A percentile compares a stretch with the other conserved stretches of the same genome.
These are phyloP conservation scores for Fermentozyma sake DNA, from an alignment of 1,139 yeast species.

Conservation along the genomic window DNA sequence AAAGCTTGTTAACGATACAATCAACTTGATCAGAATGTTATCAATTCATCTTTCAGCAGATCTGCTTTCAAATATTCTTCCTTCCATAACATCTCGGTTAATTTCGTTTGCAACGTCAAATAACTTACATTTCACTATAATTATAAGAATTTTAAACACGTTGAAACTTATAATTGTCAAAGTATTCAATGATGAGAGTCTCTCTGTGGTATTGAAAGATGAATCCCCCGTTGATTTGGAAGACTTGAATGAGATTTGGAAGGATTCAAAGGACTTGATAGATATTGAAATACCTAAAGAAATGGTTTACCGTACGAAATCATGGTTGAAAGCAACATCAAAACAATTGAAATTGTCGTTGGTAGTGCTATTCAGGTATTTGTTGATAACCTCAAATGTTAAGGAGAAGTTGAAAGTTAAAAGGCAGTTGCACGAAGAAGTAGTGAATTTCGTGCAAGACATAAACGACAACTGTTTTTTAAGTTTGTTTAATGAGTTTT, in stretches of 20 bases:
- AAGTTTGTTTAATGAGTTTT: slow-evolving; percentile 27
- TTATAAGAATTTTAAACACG: slow-evolving; percentile 19
- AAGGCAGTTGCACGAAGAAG: slow-evolving; percentile 17
- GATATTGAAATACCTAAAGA: slow-evolving; percentile 13
- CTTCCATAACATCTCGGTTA: slow-evolving; percentile 35
- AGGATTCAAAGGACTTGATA: slow-evolving; percentile 1
- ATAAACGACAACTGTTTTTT: slow-evolving; percentile 27
- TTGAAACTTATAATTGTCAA: slow-evolving; percentile 18
- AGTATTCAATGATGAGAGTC: slow-evolving; percentile 29
- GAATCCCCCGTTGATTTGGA: slow-evolving; percentile 6
- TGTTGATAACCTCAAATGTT: slow-evolving; percentile 11
- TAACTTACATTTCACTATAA: slow-evolving; percentile 21
- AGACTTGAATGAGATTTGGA: slow-evolving; percentile 18
- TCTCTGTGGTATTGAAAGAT: slow-evolving; percentile 12
- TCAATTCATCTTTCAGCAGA: slow-evolving; percentile 26
- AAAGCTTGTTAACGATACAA: slow-evolving; percentile 8
- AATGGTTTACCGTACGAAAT: no score
- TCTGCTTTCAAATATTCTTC: slow-evolving; percentile 35
- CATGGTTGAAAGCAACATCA: slow-evolving; percentile 66
- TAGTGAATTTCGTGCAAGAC: slow-evolving; percentile 20
- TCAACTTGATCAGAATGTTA: slow-evolving; percentile 13
- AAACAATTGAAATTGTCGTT: slow-evolving; percentile 53
- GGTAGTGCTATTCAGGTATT: slow-evolving; percentile 25
- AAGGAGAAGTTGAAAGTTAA: slow-evolving; percentile 19
- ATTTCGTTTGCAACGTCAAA: slow-evolving; percentile 23